Percentiles rank a stretch among this genome's conserved stretches.
Evolutionary conservation across 768 basidiomycete species (phyloP).

Genomic region (Dacryopinax primogenitus): DNA sequence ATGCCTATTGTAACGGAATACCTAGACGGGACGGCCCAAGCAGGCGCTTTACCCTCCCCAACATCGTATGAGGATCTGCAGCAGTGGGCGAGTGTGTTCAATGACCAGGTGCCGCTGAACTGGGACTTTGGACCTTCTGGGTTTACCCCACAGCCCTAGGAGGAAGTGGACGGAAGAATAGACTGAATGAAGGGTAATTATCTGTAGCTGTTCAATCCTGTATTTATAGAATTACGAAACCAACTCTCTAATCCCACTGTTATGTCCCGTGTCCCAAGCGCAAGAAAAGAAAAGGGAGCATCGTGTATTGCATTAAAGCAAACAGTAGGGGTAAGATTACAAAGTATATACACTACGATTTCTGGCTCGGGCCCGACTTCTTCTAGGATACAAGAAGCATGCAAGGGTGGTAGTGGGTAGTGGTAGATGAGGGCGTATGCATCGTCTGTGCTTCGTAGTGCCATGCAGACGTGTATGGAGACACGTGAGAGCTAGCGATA

Average conservation of each 20-base stretch:
- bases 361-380: not conserved
- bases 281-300: not conserved
- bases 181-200: no score
- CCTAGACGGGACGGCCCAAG: not conserved
- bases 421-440: constrained; percentile 1
- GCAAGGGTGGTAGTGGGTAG: not conserved
- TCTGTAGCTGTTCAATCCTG: no score
- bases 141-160: not conserved
- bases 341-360: not conserved
- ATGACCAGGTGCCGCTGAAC: not conserved
- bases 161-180: no score
- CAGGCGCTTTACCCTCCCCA: not conserved
- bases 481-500: constrained; percentile 8
- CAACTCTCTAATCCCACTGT: not conserved
- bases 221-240: no score
- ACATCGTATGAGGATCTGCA: constrained; percentile 3
- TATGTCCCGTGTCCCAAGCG: not conserved
- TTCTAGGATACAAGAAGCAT: constrained; percentile 2
- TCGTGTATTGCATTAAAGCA: constrained; percentile 4
- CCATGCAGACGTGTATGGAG: not conserved
- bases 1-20: not conserved
- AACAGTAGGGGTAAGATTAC: constrained; percentile 4
- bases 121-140: not conserved
- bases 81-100: constrained; percentile 2
- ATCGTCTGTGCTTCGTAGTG: constrained; percentile 9